A percentile compares a stretch with the other conserved stretches of the same genome.
Conservation (phyloP, 106 monocot species). For the Platanthera guangdongensis region DNA sequence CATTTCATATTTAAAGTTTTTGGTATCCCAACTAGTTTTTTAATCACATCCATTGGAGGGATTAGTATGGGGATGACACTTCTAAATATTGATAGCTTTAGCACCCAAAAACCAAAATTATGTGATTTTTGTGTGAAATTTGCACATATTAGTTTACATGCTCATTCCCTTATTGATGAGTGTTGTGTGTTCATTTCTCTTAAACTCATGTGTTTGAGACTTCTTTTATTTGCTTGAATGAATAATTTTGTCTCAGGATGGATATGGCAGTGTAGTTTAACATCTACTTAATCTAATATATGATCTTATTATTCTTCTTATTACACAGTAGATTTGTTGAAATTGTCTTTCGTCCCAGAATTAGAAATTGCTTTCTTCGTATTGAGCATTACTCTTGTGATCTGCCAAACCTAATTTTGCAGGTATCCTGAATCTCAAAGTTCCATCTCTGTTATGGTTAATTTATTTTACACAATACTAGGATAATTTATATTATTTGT, state of each 20-base stretch:
- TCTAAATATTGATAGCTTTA: not conserved
- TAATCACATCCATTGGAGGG: not conserved
- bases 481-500: too few species aligned
- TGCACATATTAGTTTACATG: not conserved
- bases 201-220: not conserved
- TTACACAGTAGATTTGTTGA: conserved; percentile 52
- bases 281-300: not conserved
- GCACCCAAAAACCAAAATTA: not conserved
- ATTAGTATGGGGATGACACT: not conserved
- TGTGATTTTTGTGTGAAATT: not conserved
- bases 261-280: not conserved
- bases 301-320: conserved; percentile 1
- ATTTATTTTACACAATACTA: too few species aligned
- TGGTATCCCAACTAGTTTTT: not conserved
- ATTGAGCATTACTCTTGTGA: conserved; percentile 86
- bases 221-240: not conserved
- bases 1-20: not conserved
- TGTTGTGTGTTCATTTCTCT: not conserved
- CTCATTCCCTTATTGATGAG: not conserved
- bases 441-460: not conserved
- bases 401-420: conserved; percentile 83
- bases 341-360: conserved; percentile 52
- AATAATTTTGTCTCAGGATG: not conserved
- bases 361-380: conserved; percentile 38
- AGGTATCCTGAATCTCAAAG: conserved; percentile 25